phyloP scores from a whole-genome alignment of 148 eudicot genomes.

The Rhododendron vialii region DNA sequence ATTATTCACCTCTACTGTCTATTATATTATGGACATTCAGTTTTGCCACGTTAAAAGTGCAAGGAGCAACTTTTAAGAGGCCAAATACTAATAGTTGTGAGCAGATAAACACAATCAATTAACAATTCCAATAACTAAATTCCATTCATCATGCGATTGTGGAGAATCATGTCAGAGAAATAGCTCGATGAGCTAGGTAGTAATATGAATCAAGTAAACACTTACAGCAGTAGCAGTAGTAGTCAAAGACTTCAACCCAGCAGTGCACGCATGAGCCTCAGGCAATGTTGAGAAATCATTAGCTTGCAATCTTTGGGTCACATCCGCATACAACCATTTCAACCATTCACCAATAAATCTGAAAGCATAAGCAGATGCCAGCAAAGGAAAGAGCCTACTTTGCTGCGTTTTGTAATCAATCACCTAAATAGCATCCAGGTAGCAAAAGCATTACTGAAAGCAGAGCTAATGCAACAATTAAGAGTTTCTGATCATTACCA shows the following conservation, averaged over 20 bases:
- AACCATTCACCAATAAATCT: conserved; percentile 96
- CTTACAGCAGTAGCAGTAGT: conserved; percentile 88
- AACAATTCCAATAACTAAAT: not conserved
- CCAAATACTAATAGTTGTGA: not conserved
- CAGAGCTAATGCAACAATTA: not conserved
- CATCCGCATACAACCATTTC: conserved; percentile 87
- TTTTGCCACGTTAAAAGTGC: not conserved
- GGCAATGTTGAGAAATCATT: conserved; percentile 94
- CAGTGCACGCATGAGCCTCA: conserved; percentile 98
- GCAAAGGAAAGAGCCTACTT: conserved; percentile 89
- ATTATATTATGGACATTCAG: not conserved
- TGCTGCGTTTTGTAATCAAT: conserved; percentile 98
- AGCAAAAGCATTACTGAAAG: not conserved
- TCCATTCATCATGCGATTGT: not conserved
- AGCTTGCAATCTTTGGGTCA: conserved; percentile 70
- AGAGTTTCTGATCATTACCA: not conserved
- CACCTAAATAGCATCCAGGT: conserved; percentile 47
- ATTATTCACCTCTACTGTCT: not conserved
- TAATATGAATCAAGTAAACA: conserved; percentile 1
- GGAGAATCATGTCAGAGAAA: not conserved
- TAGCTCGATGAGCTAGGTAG: not conserved
- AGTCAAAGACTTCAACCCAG: conserved; percentile 94
- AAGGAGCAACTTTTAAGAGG: not conserved
- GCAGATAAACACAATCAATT: not conserved
- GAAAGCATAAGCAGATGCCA: conserved; percentile 97